phyloP scores from a whole-genome alignment of 129 eudicot species.

The Flaveria bidentis region DNA sequence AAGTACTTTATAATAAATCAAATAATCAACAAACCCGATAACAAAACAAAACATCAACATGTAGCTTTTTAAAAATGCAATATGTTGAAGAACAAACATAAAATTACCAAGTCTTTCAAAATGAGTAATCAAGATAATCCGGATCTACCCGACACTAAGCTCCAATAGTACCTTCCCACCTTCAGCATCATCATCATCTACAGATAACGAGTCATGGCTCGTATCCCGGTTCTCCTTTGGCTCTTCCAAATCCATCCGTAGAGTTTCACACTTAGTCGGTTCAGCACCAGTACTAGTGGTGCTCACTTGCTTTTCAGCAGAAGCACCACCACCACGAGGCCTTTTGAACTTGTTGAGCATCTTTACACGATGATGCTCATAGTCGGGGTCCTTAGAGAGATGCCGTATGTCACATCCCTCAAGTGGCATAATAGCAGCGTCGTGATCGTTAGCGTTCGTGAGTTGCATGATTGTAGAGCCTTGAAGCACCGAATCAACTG shows the following conservation, averaged over 20 bases:
- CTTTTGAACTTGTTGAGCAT: constrained; percentile 30
- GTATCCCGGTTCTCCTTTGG: not conserved
- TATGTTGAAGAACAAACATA: not conserved
- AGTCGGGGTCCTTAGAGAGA: constrained; percentile 26
- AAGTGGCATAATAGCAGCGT: constrained; percentile 31
- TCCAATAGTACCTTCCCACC: constrained; percentile 24
- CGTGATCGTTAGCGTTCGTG: not conserved
- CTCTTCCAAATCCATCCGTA: too few relatives aligned
- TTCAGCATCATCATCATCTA: not conserved
- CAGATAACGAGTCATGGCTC: not conserved
- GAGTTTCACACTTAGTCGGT: not conserved
- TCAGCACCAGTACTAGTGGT: not conserved
- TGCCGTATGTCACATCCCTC: constrained; percentile 54
- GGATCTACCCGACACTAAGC: constrained; percentile 15
- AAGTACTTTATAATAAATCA: not conserved
- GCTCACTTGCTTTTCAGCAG: not conserved
- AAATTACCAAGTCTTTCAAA: not conserved
- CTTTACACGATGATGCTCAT: constrained; percentile 24
- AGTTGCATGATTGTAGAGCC: constrained; percentile 52
- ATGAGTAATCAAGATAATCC: not conserved
- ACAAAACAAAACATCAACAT: not conserved
- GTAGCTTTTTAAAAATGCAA: not conserved
- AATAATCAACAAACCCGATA: not conserved
- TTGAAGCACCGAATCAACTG: constrained; percentile 62
- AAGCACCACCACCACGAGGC: not conserved